Evolutionary conservation across 2,329 filamentous ascomycete genomes (phyloP), one percentile per base, ranked within the genome.

Genomic region (Sarocladium brachiariae): DNA sequence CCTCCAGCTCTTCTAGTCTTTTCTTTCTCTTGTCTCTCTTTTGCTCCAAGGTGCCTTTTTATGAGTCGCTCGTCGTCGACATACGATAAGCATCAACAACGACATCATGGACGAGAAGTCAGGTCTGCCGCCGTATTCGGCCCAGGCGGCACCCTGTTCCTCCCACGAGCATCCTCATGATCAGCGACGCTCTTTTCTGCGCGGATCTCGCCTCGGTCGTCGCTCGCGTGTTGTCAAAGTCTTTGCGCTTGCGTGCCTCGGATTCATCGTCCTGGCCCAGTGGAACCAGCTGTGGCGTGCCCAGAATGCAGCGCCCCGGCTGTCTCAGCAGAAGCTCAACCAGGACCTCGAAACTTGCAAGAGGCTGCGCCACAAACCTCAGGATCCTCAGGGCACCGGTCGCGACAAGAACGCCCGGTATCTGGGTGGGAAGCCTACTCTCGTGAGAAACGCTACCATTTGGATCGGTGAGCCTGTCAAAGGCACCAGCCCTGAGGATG

Each of bases 401-500:
- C 77, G 83, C 18, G 71, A 78, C 27, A 71, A 71, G 56, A 87
- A 82, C 61, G 80, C 79, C 18, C 75, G 83, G 45, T 83, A 78
- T 59, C 63, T 83, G 38, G 70, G 78, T 3, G 79, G 80, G 49
- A 75, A 73, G 54, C 75, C 83, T 0, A 80, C 80, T 0, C 70
- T 86, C 35, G 84, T 86, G 56, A 77, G 73, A 54, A 86, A 86
- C 59, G 83, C 83, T 4, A 81, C 77, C 1, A 72, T 86, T 18
- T 86, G 83, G 83, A 70, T 78, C 3, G 83, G 83, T 30, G 82
- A 86, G 64, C 78, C 83, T 0, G 62, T 59, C 0, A 52, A 70
- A 30, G 79, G 78, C 9, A 70, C 66, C 1, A 74, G 71, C 6
- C 61, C 68, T 5, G 73, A 76, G 41, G 79, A 81, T 56, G 78